phyloP scores from a whole-genome alignment of 2,329 filamentous ascomycete genomes.

The Leptosphaerulina australis region DNA sequence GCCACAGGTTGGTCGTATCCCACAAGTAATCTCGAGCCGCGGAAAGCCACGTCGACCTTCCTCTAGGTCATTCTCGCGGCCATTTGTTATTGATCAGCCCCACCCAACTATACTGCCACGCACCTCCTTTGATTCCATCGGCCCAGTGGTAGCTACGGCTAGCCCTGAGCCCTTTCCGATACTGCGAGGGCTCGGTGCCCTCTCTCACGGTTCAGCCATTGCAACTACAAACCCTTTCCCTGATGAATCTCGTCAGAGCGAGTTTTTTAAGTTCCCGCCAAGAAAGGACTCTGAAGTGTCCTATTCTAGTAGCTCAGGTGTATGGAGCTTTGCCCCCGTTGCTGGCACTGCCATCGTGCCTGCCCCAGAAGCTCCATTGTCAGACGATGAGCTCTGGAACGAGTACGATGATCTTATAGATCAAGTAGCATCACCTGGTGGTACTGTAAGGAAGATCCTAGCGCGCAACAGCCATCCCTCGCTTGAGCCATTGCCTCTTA shows the following conservation, averaged over 20 bases:
- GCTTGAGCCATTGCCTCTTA: slow-evolving; percentile 39
- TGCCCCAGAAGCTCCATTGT: slow-evolving; percentile 64
- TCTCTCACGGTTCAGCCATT: slow-evolving; percentile 49
- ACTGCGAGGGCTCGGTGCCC: slow-evolving; percentile 42
- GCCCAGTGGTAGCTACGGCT: slow-evolving; percentile 35
- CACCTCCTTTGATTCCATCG: slow-evolving; percentile 43
- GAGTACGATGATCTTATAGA: slow-evolving; percentile 91
- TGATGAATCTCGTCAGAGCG: slow-evolving; percentile 50
- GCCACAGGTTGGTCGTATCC: slow-evolving; percentile 83
- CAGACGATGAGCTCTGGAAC: slow-evolving; percentile 90
- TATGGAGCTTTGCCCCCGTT: slow-evolving; percentile 64
- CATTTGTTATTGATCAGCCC: slow-evolving; percentile 65
- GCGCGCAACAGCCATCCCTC: slow-evolving; percentile 32
- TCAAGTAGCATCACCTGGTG: slow-evolving; percentile 60
- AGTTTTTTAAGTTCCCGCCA: slow-evolving; percentile 77
- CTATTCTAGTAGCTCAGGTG: slow-evolving; percentile 69
- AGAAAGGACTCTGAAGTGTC: slow-evolving; percentile 73
- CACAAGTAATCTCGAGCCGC: slow-evolving; percentile 73
- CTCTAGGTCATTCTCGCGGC: slow-evolving; percentile 82
- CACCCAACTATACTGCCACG: slow-evolving; percentile 40
- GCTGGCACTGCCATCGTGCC: slow-evolving; percentile 67
- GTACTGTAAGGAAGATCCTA: slow-evolving; percentile 10
- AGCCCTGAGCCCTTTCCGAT: slow-evolving; percentile 46
- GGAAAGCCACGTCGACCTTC: slow-evolving; percentile 69
- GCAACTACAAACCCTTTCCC: slow-evolving; percentile 39